Evolutionary conservation across 306 rosid genomes (phyloP), one percentile per base, ranked within the genome.

Genomic region (Amphicarpaea edgeworthii): DNA sequence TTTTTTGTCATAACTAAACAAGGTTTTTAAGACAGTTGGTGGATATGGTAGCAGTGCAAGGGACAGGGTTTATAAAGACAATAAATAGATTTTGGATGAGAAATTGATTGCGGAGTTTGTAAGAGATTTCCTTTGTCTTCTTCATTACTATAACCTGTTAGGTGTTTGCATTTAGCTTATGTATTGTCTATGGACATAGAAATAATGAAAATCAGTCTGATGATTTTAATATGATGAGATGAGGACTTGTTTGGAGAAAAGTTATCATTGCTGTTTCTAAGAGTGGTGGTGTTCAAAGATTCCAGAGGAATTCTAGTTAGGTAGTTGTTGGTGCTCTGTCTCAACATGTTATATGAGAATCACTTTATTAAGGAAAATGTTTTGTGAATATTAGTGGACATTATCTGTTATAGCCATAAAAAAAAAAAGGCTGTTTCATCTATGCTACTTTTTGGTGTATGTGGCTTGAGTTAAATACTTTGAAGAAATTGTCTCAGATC

Each of bases 61-160:
- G 37, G 6, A 30, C 37, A 4, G 37, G 1, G 37, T 34, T 30
- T 34, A 34, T 34, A 7, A 34, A 34, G 40, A 7, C 40, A 34
- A 34, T 34, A 6, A 34, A 34, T 34, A 34, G 38, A 34, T 34
- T 34, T 34, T 34, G 8, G 40, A 34, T 34, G 40, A 34, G 40
- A 7, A 34, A 34, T 34, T 34, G 38, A 34, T 34, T 34, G 38
- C 5, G 4, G 38, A 72, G 57, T 47, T 34, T 12, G 28, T 6
- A 16, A 23, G 80, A n/a, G 43, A 8, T 57, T 45, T 45, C 26
- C 24, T 68, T 64, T 51, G 20, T 65, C 61, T 62, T 50, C 49
- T 68, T 24, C 51, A 3, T 43, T 73, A 55, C 37, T 37, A 28
- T 28, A 12, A 57, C 26, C 12, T 55, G 21, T 45, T 43, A 11